A percentile compares a stretch with the other conserved stretches of the same genome.
These are phyloP conservation scores for Trichocomaceae sp. DNA, from an alignment of 2,329 filamentous ascomycete species.

Conservation along the genomic window DNA sequence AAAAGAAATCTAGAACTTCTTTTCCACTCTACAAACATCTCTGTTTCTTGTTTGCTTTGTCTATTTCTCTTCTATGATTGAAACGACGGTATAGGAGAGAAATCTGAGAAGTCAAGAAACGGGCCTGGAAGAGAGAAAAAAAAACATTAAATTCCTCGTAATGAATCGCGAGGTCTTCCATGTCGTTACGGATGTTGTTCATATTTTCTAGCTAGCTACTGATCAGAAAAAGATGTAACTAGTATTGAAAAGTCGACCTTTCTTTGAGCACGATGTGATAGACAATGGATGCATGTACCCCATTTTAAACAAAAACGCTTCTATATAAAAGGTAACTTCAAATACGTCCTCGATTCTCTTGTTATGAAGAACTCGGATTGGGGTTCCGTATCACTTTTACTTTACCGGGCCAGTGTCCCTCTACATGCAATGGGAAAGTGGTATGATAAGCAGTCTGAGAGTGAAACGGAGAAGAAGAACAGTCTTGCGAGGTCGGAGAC, in stretches of 20 bases:
- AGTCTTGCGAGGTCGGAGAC: neutral
- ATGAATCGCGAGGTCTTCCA: slow-evolving; percentile 8
- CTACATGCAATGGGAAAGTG: slow-evolving; percentile 36
- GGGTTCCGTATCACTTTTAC: slow-evolving; percentile 50
- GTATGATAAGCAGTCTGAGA: slow-evolving; percentile 14
- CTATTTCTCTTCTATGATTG: neutral
- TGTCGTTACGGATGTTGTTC: neutral
- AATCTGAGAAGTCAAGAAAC: neutral
- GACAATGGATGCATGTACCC: slow-evolving; percentile 3
- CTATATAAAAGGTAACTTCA: too few relatives aligned
- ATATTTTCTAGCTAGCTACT: slow-evolving; percentile 5
- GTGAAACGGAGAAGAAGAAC: slow-evolving; percentile 18
- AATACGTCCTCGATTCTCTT: too few relatives aligned
- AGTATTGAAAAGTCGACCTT: neutral
- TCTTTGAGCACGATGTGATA: neutral
- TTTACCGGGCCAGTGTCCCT: slow-evolving; percentile 55
- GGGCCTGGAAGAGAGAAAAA: slow-evolving; percentile 1
- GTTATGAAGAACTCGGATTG: too few relatives aligned
- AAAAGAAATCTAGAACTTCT: neutral
- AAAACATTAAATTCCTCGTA: slow-evolving; percentile 3
- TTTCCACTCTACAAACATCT: slow-evolving; percentile 2
- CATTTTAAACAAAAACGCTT: too few relatives aligned
- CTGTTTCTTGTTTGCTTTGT: neutral
- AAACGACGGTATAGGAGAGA: neutral
- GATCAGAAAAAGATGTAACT: neutral